Conservation (phyloP, 1,284 basidiomycete species). For the Ganoderma meredithae region DNA sequence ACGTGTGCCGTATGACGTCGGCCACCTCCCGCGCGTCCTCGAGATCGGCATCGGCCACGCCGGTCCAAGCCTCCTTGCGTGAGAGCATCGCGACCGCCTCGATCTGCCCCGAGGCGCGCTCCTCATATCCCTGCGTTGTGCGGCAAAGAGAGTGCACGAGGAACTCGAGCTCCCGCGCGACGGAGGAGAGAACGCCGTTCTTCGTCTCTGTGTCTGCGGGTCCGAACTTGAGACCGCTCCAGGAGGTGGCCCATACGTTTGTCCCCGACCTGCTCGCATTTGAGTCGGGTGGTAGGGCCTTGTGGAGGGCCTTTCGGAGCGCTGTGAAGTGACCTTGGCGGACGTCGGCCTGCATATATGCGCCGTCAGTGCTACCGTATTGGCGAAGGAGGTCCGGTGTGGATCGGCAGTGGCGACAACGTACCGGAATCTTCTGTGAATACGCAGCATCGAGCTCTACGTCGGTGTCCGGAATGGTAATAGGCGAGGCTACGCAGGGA, state of each 20-base stretch:
- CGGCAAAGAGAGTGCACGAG: constrained; percentile 51
- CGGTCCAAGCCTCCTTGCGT: constrained; percentile 38
- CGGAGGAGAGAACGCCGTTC: constrained; percentile 41
- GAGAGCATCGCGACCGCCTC: constrained; percentile 43
- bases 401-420: constrained; percentile 23
- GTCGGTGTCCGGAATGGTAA: constrained; percentile 41
- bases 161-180: constrained; percentile 55
- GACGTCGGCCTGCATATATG: constrained; percentile 37
- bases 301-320: constrained; percentile 46
- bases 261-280: background rate
- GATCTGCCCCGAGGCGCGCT: constrained; percentile 41
- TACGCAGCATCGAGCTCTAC: constrained; percentile 61
- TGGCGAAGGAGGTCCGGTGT: background rate
- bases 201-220: constrained; percentile 5
- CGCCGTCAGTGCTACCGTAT: background rate
- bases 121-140: constrained; percentile 53
- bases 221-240: constrained; percentile 7
- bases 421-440: constrained; percentile 69
- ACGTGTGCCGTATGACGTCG: constrained; percentile 41
- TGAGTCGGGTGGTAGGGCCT: constrained; percentile 38
- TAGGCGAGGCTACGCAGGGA: constrained; percentile 34
- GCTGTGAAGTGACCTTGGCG: constrained; percentile 42
- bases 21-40: constrained; percentile 51
- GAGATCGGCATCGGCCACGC: constrained; percentile 39
- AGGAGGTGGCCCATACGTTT: constrained; percentile 14